Evolutionary conservation across 371 early-diverging fungal species (phyloP).

Genomic region (Zancudomyces culisetae): DNA sequence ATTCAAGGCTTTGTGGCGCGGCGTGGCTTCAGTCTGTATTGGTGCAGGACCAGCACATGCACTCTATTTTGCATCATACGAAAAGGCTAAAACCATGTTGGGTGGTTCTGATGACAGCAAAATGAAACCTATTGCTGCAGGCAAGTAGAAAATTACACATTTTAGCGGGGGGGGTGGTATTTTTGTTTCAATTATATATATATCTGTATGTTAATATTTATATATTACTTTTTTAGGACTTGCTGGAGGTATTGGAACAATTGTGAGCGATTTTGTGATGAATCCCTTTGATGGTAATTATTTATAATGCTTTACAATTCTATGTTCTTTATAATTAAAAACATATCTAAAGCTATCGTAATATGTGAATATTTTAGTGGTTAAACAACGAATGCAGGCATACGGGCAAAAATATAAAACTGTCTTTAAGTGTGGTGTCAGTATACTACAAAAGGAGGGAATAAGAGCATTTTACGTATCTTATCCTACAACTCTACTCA

Average conservation of each 20-base stretch:
- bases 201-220: background rate
- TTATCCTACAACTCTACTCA: constrained; percentile 72
- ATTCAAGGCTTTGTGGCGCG: constrained; percentile 64
- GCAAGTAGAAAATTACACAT: constrained; percentile 15
- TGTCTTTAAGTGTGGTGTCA: constrained; percentile 41
- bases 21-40: constrained; percentile 72
- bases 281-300: constrained; percentile 65
- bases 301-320: constrained; percentile 24
- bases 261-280: constrained; percentile 75
- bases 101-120: constrained; percentile 26
- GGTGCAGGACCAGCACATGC: constrained; percentile 96
- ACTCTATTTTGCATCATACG: constrained; percentile 87
- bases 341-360: no score
- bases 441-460: constrained; percentile 52
- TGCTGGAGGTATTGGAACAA: constrained; percentile 81
- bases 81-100: constrained; percentile 59
- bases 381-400: constrained; percentile 88
- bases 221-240: constrained; percentile 8
- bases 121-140: constrained; percentile 39
- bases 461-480: constrained; percentile 72
- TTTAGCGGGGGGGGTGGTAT: no score
- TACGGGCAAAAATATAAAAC: constrained; percentile 31
- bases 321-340: background rate
- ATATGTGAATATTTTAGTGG: constrained; percentile 29
- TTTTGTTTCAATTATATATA: constrained; percentile 19